These are phyloP conservation scores for Dryas drummondii DNA, from an alignment of 306 rosid genomes.

Conservation along the genomic window DNA sequence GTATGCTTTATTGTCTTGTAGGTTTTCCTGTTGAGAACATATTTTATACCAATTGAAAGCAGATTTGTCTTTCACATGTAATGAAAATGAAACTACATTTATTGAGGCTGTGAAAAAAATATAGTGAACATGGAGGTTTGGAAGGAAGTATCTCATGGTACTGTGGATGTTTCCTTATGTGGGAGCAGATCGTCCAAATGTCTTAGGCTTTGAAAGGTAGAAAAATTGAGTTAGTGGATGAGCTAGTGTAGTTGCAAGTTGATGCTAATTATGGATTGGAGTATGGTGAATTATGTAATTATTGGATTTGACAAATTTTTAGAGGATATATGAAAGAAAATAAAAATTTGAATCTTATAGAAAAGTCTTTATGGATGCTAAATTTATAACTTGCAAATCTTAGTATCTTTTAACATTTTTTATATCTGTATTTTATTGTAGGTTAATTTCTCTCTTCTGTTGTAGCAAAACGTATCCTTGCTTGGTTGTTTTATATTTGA, in stretches of 20 bases:
- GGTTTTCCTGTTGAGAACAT: background rate
- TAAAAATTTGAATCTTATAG: background rate
- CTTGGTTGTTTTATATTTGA: background rate
- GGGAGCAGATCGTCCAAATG: background rate
- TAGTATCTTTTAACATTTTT: background rate
- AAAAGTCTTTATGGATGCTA: background rate
- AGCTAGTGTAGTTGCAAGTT: background rate
- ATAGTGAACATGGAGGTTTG: background rate
- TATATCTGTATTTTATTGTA: background rate
- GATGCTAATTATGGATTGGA: background rate
- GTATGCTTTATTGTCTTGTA: background rate
- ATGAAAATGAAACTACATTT: background rate
- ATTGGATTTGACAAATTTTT: background rate
- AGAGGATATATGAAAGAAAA: background rate
- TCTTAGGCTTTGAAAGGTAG: background rate
- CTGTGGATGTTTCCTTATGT: background rate
- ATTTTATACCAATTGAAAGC: background rate
- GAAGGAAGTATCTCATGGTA: background rate
- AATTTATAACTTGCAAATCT: background rate
- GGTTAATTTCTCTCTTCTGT: background rate
- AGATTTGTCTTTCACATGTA: conserved; percentile 1
- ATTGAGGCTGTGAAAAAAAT: background rate
- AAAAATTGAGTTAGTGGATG: background rate
- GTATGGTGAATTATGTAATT: background rate
- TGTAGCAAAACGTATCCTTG: background rate